Evolutionary conservation across 495 filamentous ascomycete genomes (phyloP).

Genomic region (Pseudevernia furfuracea): DNA sequence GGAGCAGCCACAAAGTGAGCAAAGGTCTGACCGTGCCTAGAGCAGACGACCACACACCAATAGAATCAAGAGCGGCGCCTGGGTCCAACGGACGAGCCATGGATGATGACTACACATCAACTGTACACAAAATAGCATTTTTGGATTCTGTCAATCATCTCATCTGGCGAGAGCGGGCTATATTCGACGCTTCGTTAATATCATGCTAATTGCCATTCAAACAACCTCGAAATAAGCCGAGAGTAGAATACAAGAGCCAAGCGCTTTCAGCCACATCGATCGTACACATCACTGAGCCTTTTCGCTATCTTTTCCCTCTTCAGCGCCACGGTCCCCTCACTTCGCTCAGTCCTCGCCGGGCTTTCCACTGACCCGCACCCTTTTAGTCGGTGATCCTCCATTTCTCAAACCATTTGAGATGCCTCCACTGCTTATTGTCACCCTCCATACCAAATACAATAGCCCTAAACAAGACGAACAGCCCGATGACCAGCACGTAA

Average conservation of each 20-base stretch:
- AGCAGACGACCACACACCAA: neutral
- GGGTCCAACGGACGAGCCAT: neutral
- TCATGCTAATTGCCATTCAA: neutral
- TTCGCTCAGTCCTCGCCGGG: neutral
- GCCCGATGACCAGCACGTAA: conserved; percentile 62
- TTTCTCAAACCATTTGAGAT: conserved; percentile 81
- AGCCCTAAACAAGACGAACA: conserved; percentile 86
- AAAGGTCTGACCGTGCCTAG: neutral
- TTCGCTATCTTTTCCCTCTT: neutral
- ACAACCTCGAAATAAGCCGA: neutral
- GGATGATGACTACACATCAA: neutral
- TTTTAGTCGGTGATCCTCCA: conserved; percentile 47
- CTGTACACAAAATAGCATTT: neutral
- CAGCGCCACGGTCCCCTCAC: neutral
- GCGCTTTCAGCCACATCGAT: neutral
- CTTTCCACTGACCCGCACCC: neutral
- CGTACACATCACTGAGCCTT: neutral
- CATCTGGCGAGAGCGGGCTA: neutral
- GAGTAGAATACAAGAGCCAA: neutral
- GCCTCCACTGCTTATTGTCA: conserved; percentile 69
- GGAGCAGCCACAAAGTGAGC: too few relatives aligned
- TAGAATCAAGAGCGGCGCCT: neutral
- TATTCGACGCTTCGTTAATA: neutral
- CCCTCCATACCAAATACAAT: conserved; percentile 97
- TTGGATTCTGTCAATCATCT: neutral